These are phyloP conservation scores for Colletotrichum sp. DNA, from an alignment of 2,329 filamentous ascomycete species.

Conservation along the genomic window DNA sequence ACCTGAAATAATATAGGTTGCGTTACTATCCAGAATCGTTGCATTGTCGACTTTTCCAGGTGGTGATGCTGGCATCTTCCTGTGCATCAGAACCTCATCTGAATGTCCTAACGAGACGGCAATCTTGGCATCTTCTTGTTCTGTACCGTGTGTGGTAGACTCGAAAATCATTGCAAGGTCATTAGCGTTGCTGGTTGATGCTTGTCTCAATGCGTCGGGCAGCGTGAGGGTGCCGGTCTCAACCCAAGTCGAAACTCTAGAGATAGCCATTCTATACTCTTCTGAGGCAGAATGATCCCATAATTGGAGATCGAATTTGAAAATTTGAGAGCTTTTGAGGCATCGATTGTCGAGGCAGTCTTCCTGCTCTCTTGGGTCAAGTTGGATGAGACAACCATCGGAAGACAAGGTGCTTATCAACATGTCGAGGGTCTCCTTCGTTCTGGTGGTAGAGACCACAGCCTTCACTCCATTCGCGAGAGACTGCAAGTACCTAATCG, in stretches of 20 bases:
- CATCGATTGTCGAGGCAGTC: background rate
- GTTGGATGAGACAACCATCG: background rate
- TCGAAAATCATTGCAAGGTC: background rate
- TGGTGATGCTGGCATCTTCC: background rate
- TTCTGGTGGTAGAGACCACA: background rate
- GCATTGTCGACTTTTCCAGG: background rate
- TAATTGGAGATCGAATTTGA: background rate
- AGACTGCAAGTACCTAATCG: background rate
- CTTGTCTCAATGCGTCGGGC: background rate
- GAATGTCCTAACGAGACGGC: background rate
- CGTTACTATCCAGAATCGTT: conserved; percentile 20
- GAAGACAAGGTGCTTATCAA: background rate
- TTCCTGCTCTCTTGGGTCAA: background rate
- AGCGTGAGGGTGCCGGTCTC: background rate
- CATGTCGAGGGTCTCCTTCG: background rate
- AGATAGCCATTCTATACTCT: background rate
- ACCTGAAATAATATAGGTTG: conserved; percentile 33
- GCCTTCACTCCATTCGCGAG: background rate
- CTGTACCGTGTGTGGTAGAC: background rate
- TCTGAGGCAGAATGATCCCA: background rate
- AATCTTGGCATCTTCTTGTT: background rate
- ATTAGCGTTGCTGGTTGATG: background rate
- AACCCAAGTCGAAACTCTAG: background rate
- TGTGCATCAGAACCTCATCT: background rate
- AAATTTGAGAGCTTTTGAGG: background rate